Percentiles rank a stretch among this genome's conserved stretches.
phyloP scores from a whole-genome alignment of 2,329 filamentous ascomycete species.

The Monosporascus cannonballus region DNA sequence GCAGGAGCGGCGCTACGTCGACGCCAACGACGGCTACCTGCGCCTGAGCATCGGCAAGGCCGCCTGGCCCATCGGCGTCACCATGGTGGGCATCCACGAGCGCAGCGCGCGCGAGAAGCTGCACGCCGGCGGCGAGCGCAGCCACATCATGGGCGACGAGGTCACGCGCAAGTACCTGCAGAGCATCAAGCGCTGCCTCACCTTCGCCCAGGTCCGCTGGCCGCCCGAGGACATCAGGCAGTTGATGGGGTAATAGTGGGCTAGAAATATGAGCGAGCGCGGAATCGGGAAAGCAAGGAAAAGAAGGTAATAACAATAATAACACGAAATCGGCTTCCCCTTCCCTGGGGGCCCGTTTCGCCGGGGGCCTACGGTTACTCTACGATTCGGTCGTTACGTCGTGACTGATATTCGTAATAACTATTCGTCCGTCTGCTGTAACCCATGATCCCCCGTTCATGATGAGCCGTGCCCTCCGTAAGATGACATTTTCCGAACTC shows the following conservation, averaged over 20 bases:
- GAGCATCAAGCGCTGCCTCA: constrained; percentile 94
- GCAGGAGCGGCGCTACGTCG: constrained; percentile 86
- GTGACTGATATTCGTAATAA: not conserved
- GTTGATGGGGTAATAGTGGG: constrained; percentile 70
- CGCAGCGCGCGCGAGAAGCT: constrained; percentile 91
- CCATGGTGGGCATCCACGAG: constrained; percentile 99
- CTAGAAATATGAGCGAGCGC: too few relatives aligned
- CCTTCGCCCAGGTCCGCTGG: constrained; percentile 95
- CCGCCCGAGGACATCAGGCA: constrained; percentile 87
- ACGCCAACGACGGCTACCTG: constrained; percentile 93
- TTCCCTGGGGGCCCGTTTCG: not conserved
- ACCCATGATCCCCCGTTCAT: not conserved
- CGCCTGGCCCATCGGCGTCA: constrained; percentile 98
- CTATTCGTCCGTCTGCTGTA: not conserved
- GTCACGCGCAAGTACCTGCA: constrained; percentile 92
- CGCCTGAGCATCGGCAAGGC: constrained; percentile 91
- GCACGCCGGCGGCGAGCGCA: constrained; percentile 76
- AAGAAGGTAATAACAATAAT: not conserved
- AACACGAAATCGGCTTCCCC: not conserved
- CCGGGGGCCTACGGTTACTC: not conserved
- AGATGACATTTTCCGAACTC: not conserved
- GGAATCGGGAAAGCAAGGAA: too few relatives aligned
- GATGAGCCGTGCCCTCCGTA: not conserved
- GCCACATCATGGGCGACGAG: constrained; percentile 96
- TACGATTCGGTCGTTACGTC: not conserved